Conservation (phyloP, 352 stramenopile genomes). For the Globisporangium apiculatum region DNA sequence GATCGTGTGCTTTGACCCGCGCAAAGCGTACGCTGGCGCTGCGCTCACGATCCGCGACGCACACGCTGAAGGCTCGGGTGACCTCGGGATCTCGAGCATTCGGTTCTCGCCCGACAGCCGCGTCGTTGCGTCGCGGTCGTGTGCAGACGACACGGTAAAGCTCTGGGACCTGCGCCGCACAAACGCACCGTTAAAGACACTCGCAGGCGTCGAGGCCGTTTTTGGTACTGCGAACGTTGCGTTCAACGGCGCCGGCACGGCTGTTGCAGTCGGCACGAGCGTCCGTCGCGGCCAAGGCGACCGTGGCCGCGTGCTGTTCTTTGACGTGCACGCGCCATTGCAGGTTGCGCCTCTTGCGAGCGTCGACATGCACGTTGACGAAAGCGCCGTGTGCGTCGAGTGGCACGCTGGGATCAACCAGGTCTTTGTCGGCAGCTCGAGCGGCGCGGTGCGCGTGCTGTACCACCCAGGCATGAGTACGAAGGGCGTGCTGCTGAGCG, state of each 20-base stretch:
- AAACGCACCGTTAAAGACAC: conserved; percentile 53
- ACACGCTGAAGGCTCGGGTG: conserved; percentile 60
- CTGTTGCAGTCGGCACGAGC: conserved; percentile 55
- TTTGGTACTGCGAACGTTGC: conserved; percentile 75
- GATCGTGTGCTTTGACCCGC: conserved; percentile 69
- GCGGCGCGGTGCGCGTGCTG: conserved; percentile 49
- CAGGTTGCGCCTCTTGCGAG: conserved; percentile 41
- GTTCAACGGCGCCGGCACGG: conserved; percentile 71
- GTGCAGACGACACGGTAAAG: conserved; percentile 72
- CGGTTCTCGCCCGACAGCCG: conserved; percentile 66
- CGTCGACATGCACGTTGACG: conserved; percentile 69
- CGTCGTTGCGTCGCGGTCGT: conserved; percentile 60
- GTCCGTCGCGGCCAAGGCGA: conserved; percentile 59
- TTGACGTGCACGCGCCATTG: conserved; percentile 63
- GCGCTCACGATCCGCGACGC: conserved; percentile 57
- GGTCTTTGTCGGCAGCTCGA: conserved; percentile 70
- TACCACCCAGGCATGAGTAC: conserved; percentile 67
- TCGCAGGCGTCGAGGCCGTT: conserved; percentile 49
- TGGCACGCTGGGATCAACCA: conserved; percentile 84
- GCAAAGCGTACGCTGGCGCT: conserved; percentile 60
- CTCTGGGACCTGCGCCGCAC: conserved; percentile 76
- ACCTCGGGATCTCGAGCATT: conserved; percentile 65
- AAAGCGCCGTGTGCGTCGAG: conserved; percentile 78
- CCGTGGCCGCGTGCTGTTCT: conserved; percentile 53
- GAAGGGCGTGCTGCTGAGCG: conserved; percentile 75